A percentile compares a stretch with the other conserved stretches of the same genome.
Evolutionary conservation across 495 filamentous ascomycete genomes (phyloP).

Genomic region (Talaromyces trachyspermus): DNA sequence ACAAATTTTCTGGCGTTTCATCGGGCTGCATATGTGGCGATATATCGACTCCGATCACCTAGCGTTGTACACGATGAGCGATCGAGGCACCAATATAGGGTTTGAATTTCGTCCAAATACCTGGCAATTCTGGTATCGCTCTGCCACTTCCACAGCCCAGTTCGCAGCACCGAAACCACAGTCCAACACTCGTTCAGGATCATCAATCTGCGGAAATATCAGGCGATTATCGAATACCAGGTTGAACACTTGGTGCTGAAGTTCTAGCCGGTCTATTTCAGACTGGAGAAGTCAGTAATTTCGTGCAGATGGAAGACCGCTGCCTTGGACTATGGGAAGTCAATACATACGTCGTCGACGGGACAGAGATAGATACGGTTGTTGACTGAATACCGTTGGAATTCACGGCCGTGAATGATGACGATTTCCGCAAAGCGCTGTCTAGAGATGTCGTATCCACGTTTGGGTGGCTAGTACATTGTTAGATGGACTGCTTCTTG

Average conservation of each 20-base stretch:
- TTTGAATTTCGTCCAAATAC: conserved; percentile 35
- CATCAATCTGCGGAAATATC: conserved; percentile 68
- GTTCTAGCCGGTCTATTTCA: conserved; percentile 68
- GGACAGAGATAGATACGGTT: conserved; percentile 70
- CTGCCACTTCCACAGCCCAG: conserved; percentile 54
- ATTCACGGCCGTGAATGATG: conserved; percentile 59
- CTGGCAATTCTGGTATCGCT: conserved; percentile 65
- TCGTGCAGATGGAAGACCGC: conserved; percentile 5
- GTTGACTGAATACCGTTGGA: conserved; percentile 67
- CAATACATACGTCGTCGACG: conserved; percentile 66
- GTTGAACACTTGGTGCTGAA: conserved; percentile 63
- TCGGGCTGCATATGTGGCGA: conserved; percentile 67
- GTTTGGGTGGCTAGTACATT: conserved; percentile 34
- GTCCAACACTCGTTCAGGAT: conserved; percentile 63
- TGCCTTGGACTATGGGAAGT: not conserved
- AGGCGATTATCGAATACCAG: conserved; percentile 67
- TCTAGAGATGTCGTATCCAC: conserved; percentile 50
- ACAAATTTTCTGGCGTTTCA: conserved; percentile 59
- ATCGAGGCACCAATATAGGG: not conserved
- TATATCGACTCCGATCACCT: conserved; percentile 81
- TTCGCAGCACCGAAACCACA: conserved; percentile 64
- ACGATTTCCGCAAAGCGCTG: conserved; percentile 53
- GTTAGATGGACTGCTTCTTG: not conserved
- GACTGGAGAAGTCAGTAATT: conserved; percentile 44
- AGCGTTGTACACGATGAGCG: not conserved